phyloP scores from a whole-genome alignment of 345 rosid genomes.

The Lepidium didymum region DNA sequence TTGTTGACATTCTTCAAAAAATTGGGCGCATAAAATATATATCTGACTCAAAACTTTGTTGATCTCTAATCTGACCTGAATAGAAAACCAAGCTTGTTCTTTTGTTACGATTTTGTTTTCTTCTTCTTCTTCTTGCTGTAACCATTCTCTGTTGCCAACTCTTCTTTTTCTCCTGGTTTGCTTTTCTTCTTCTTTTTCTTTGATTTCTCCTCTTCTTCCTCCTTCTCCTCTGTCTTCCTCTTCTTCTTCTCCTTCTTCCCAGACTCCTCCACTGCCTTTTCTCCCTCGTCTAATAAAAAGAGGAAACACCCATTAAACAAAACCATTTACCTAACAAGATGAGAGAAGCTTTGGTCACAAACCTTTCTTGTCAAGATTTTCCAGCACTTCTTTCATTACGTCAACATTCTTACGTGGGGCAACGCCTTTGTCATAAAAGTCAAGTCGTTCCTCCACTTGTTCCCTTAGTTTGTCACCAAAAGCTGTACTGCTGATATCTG shows the following conservation, averaged over 20 bases:
- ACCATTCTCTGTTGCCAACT: slow-evolving; percentile 29
- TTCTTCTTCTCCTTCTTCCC: slow-evolving; percentile 48
- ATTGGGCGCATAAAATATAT: not conserved
- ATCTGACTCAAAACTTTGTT: not conserved
- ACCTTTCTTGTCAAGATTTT: slow-evolving; percentile 50
- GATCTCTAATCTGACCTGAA: no score
- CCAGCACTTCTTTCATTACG: slow-evolving; percentile 81
- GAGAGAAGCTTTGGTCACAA: not conserved
- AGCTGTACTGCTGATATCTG: slow-evolving; percentile 51
- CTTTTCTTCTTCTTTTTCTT: slow-evolving; percentile 35
- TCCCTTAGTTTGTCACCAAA: slow-evolving; percentile 92
- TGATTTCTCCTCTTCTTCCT: slow-evolving; percentile 21
- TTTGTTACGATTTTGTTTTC: slow-evolving; percentile 20
- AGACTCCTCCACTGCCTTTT: slow-evolving; percentile 34
- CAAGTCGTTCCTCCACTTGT: slow-evolving; percentile 91
- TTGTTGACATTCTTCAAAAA: not conserved
- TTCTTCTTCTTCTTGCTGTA: slow-evolving; percentile 44
- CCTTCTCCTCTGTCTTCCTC: slow-evolving; percentile 15
- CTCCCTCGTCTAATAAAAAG: slow-evolving; percentile 32
- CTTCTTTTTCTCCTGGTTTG: slow-evolving; percentile 35
- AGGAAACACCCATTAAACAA: not conserved
- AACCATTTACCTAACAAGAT: not conserved
- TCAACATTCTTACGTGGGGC: slow-evolving; percentile 95
- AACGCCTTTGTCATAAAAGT: slow-evolving; percentile 91
- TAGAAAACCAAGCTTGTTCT: not conserved